These are phyloP conservation scores for Cucurbita ficifolia DNA, from an alignment of 306 rosid species.

Conservation along the genomic window DNA sequence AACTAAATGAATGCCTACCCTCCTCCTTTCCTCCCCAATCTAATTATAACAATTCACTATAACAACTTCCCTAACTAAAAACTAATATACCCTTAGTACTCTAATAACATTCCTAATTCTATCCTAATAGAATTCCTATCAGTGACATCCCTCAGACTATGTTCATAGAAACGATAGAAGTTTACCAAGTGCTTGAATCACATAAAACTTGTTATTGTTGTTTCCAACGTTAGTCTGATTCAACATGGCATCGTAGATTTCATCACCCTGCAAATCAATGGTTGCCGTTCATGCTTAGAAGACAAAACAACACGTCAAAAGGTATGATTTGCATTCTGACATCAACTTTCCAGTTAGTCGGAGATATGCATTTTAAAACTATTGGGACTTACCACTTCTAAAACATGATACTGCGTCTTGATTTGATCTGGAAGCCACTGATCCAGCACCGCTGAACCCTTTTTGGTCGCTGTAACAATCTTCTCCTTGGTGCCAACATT, in stretches of 20 bases:
- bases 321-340: not conserved
- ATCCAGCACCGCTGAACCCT: slow-evolving; percentile 79
- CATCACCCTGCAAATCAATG: slow-evolving; percentile 42
- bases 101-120: too few relatives aligned
- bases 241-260: slow-evolving; percentile 81
- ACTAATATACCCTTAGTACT: too few relatives aligned
- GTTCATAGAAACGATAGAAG: slow-evolving; percentile 6
- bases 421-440: slow-evolving; percentile 73
- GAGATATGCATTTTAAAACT: not conserved
- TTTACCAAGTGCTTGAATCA: slow-evolving; percentile 74
- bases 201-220: slow-evolving; percentile 84
- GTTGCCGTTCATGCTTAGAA: not conserved
- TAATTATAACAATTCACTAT: too few relatives aligned
- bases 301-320: not conserved
- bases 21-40: too few relatives aligned
- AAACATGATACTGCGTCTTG: slow-evolving; percentile 63
- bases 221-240: slow-evolving; percentile 74
- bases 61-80: too few relatives aligned
- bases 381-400: slow-evolving; percentile 42
- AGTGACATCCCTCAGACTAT: not conserved
- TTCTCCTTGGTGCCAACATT: slow-evolving; percentile 28
- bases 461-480: slow-evolving; percentile 66
- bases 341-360: not conserved
- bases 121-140: too few relatives aligned
- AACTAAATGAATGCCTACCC: too few relatives aligned